Evolutionary conservation across 257 asterid species (phyloP), one percentile per base, ranked within the genome.

Genomic region (Salvia miltiorrhiza): DNA sequence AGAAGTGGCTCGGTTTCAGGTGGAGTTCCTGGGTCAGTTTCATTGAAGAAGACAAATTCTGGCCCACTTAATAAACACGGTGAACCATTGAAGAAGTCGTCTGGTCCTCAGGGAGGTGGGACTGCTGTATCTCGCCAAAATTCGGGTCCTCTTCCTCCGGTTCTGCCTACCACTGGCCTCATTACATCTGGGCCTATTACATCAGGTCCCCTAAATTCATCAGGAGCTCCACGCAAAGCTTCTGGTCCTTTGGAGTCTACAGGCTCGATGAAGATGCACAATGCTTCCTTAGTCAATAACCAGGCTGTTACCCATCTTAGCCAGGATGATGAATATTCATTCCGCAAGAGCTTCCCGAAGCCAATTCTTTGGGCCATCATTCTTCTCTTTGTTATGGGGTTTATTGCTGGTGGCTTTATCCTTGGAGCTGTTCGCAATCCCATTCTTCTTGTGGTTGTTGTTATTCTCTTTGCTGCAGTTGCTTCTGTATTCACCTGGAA

Each of bases 161-260:
- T 81, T 50, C 83, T 86, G 7, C 92, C 92, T 1, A 78, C 87
- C 40, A 86, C 92, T 2, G 92, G 92, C 49, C 82, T 86, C 28
- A 86, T 86, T 40, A 86, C 92, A 44, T 86, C 92, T n/a, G 92
- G 92, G 19, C 92, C 89, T n/a, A 82, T 86, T 59, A 77, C 92
- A 19, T 84, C 92, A 0, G 92, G 89, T 5, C 89, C 89, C 7
- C 69, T 86, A 39, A 86, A 82, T 65, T 81, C 92, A 10, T 76
- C 89, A 1, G 92, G 89, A 52, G 92, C 87, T 63, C 87, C 92
- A 33, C 76, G 88, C 48, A 86, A 86, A 75, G 79, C 69, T 17
- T 86, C 92, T 30, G 92, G 92, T 17, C 92, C 82, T 5, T 57
- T 86, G 80, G 92, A 86, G 50, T 79, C 89, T 0, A 74, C 66